phyloP scores from a whole-genome alignment of 805 yeast species.

The Wickerhamiella cacticola region DNA sequence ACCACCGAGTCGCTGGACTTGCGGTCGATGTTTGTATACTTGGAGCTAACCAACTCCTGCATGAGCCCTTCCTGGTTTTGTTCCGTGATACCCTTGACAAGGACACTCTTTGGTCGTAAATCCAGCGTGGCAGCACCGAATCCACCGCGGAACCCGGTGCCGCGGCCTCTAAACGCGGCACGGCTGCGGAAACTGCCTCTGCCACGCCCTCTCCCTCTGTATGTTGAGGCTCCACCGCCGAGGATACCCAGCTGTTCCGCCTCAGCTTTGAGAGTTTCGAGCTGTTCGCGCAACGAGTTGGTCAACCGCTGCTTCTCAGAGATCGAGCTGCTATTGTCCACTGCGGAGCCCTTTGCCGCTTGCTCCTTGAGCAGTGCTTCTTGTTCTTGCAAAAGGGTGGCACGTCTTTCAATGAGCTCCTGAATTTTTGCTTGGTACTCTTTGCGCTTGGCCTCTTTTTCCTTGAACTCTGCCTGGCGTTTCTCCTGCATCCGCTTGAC shows the following conservation, averaged over 20 bases:
- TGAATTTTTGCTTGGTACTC: constrained; percentile 28
- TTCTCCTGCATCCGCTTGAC: constrained; percentile 31
- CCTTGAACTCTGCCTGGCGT: constrained; percentile 35
- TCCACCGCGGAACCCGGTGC: constrained; percentile 20
- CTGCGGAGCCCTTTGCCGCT: constrained; percentile 17
- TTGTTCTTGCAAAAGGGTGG: constrained; percentile 29
- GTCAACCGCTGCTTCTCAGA: constrained; percentile 20
- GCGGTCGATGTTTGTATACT: constrained; percentile 18
- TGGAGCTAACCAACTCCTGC: constrained; percentile 22
- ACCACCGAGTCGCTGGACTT: constrained; percentile 16
- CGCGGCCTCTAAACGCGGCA: constrained; percentile 15
- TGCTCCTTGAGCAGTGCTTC: constrained; percentile 28
- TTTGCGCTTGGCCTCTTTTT: constrained; percentile 29
- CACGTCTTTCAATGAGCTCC: constrained; percentile 29
- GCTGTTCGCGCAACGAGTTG: constrained; percentile 26
- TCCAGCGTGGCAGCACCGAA: constrained; percentile 27
- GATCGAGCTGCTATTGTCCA: constrained; percentile 5
- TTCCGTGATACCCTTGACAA: constrained; percentile 26
- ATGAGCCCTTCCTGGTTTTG: constrained; percentile 29
- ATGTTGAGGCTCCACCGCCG: constrained; percentile 7
- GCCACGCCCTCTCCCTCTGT: constrained; percentile 19
- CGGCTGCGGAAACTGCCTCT: constrained; percentile 14
- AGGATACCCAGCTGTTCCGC: constrained; percentile 16
- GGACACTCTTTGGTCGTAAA: constrained; percentile 30
- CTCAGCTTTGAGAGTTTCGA: constrained; percentile 24